Percentiles rank a stretch among this genome's conserved stretches.
Evolutionary conservation across 192 early-diverging fungal species (phyloP).

Genomic region (Coemansia sp.): DNA sequence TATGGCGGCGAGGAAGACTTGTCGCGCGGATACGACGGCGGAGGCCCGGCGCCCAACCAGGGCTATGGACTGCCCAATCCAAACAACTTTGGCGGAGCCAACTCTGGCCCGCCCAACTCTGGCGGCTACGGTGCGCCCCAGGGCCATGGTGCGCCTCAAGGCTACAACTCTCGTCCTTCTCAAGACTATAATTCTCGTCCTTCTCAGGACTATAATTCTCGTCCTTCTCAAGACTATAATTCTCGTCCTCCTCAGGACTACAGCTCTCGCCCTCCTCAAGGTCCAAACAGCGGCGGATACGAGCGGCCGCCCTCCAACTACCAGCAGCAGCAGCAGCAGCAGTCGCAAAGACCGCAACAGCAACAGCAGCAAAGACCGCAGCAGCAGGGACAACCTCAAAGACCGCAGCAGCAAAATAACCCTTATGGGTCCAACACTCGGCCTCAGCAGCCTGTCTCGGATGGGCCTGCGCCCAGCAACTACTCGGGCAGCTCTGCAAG

Average conservation of each 20-base stretch:
- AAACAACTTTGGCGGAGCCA: not conserved
- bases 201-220: not conserved
- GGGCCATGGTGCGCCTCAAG: not conserved
- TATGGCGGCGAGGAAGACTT: not conserved
- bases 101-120: conserved; percentile 10
- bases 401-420: not conserved
- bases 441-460: not conserved
- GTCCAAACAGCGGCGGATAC: not conserved
- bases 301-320: not conserved
- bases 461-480: conserved; percentile 15
- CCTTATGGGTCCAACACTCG: conserved; percentile 8
- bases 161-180: conserved; percentile 6
- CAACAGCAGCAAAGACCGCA: not conserved
- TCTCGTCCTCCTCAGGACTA: not conserved
- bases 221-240: not conserved
- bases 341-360: not conserved
- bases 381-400: not conserved
- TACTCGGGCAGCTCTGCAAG: conserved; percentile 11
- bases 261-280: conserved; percentile 2
- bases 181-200: not conserved
- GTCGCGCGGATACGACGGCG: conserved; percentile 6
- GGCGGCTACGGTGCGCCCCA: conserved; percentile 15
- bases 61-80: not conserved
- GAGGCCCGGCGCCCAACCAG: not conserved
- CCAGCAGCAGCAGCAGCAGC: not conserved